Conservation (phyloP, 2,329 filamentous ascomycete species). For the Thyridium curvatum region DNA sequence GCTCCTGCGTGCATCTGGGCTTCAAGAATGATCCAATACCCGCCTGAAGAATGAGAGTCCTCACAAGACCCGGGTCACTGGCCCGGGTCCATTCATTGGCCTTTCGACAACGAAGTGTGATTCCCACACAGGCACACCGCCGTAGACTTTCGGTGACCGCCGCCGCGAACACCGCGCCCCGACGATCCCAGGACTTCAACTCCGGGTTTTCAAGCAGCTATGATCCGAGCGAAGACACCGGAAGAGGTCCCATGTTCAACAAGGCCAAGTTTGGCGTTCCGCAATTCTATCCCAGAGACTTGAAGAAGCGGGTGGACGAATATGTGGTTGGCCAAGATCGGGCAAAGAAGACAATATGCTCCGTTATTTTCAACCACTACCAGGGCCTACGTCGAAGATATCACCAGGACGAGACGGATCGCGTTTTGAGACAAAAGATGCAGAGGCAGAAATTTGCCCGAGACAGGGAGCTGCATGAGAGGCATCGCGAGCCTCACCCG, state of each 20-base stretch:
- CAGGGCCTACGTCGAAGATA: conserved; percentile 75
- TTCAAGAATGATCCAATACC: too few relatives aligned
- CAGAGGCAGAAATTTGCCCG: conserved; percentile 65
- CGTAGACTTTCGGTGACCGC: conserved; percentile 22
- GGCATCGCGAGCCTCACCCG: conserved; percentile 57
- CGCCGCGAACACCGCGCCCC: conserved; percentile 19
- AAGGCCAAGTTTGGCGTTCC: conserved; percentile 53
- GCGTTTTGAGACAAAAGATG: conserved; percentile 53
- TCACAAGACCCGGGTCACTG: conserved; percentile 6
- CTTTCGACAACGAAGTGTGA: not conserved
- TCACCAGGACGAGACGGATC: conserved; percentile 66
- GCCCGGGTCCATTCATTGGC: not conserved
- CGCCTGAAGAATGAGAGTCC: conserved; percentile 7
- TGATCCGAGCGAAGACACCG: conserved; percentile 46
- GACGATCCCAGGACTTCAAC: conserved; percentile 43
- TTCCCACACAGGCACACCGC: not conserved
- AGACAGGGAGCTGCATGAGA: conserved; percentile 54
- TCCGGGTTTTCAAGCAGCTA: conserved; percentile 55
- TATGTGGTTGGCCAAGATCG: conserved; percentile 95
- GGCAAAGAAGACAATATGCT: conserved; percentile 87
- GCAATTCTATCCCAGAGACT: conserved; percentile 56
- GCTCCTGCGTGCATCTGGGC: too few relatives aligned
- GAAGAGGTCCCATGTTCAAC: conserved; percentile 54
- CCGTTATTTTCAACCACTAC: conserved; percentile 95
- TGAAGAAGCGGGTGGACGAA: conserved; percentile 89